Conservation (phyloP, 202 grass and related monocot species). For the Carex sylvatica region DNA sequence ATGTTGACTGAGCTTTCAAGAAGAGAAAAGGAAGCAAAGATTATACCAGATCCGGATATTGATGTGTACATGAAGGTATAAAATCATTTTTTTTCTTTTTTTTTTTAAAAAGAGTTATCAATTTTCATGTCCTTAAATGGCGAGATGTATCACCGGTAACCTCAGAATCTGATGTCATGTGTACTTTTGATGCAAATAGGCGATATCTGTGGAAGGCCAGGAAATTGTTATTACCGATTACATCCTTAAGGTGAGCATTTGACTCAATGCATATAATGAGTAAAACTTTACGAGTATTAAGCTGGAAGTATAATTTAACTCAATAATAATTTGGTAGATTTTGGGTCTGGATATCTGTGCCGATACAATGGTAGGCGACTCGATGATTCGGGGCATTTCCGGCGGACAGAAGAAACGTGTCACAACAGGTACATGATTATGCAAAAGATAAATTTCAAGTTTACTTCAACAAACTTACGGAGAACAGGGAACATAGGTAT, state of each 20-base stretch:
- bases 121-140: background rate
- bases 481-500: background rate
- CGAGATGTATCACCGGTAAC: too few species aligned
- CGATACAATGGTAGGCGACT: conserved; percentile 90
- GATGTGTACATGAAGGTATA: conserved; percentile 96
- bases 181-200: conserved; percentile 38
- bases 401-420: conserved; percentile 96
- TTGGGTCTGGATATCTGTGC: conserved; percentile 88
- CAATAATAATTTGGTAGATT: conserved; percentile 42
- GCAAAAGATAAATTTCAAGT: background rate
- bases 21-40: conserved; percentile 91
- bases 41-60: conserved; percentile 85
- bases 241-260: conserved; percentile 68
- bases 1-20: conserved; percentile 86
- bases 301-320: conserved; percentile 16
- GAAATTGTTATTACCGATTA: conserved; percentile 89
- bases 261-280: background rate
- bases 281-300: conserved; percentile 2
- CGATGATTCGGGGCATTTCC: conserved; percentile 93
- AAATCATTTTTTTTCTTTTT: background rate
- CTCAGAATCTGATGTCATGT: background rate
- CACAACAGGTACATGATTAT: conserved; percentile 62
- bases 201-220: conserved; percentile 89
- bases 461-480: background rate
- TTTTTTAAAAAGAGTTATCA: background rate